Base-by-base conservation (phyloP, 2,329 filamentous ascomycete species). In the Penicillium polonicum region DNA sequence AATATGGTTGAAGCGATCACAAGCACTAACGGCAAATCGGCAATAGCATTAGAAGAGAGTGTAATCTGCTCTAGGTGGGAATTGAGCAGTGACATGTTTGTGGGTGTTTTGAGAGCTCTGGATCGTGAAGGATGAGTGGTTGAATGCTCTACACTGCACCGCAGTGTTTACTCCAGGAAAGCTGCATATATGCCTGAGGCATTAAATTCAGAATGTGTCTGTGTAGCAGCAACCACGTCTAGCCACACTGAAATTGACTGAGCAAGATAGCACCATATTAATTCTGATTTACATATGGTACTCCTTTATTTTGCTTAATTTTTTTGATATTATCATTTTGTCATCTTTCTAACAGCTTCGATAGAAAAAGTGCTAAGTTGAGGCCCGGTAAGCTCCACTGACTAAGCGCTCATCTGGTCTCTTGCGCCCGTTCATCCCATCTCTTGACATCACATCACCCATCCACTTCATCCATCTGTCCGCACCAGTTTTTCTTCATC, bases 21-120 rank as follows among this genome's bases (percentile, higher is more conserved):
- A 35, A 13, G 31, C 41, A 61, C 85, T 60, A 78, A 92, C 89
- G 88, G 88, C 19, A 92, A 82, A 51, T 87, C 86, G 60, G 88
- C 83, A 64, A 92, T 92, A 57, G 88, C 87, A 73, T 87, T 84
- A 61, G 89, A 89, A n/a, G 87, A 91, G 65, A 88, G 83, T 51
- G 83, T 78, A 57, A 92, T 92, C 73, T 92, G 89, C 78, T 91
- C 89, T 27, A 92, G 82, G 71, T 92, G 89, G 39, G 81, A 84
- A 8, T 83, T 80, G 27, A 92, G 80, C 25, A 90, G 80, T 27
- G 88, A 85, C 88, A 91, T 91, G 60, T 59, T 76, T 68, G 55
- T 10, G 48, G 9, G 36, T 31, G 13, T 23, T 44, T 29, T 52
- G 49, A 33, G 38, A 27, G 55, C 35, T 21, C 27, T 42, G 23